Percentiles rank a stretch among this genome's conserved stretches.
These are phyloP conservation scores for Apiospora marii DNA, from an alignment of 2,329 filamentous ascomycete genomes.

Conservation along the genomic window DNA sequence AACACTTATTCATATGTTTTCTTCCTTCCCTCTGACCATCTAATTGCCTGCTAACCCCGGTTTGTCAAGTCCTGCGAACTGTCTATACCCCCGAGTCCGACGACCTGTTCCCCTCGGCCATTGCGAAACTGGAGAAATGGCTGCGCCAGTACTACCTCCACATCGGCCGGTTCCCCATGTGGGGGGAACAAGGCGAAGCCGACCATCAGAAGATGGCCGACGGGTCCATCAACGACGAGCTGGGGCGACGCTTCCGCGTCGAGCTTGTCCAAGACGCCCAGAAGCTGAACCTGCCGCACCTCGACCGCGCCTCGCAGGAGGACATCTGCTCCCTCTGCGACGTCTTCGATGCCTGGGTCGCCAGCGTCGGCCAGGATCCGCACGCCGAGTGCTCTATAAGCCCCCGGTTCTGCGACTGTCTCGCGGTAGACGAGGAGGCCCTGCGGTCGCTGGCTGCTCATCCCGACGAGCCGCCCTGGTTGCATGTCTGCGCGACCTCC, in stretches of 20 bases:
- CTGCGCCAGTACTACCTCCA: background rate
- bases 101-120: background rate
- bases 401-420: background rate
- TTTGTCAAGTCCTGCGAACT: background rate
- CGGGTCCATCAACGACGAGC: background rate
- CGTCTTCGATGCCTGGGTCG: background rate
- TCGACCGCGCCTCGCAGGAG: background rate
- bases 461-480: background rate
- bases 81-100: background rate
- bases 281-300: background rate
- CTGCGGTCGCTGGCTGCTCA: background rate
- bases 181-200: background rate
- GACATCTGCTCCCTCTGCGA: background rate
- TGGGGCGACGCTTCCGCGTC: background rate
- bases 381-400: background rate
- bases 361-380: background rate
- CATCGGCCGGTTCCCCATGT: background rate
- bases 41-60: background rate
- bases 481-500: background rate
- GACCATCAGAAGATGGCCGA: background rate
- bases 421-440: background rate
- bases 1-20: no score
- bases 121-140: background rate
- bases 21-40: no score
- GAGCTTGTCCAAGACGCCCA: background rate